phyloP scores from a whole-genome alignment of 371 early-diverging fungal genomes.

The Chytridium lagenaria region DNA sequence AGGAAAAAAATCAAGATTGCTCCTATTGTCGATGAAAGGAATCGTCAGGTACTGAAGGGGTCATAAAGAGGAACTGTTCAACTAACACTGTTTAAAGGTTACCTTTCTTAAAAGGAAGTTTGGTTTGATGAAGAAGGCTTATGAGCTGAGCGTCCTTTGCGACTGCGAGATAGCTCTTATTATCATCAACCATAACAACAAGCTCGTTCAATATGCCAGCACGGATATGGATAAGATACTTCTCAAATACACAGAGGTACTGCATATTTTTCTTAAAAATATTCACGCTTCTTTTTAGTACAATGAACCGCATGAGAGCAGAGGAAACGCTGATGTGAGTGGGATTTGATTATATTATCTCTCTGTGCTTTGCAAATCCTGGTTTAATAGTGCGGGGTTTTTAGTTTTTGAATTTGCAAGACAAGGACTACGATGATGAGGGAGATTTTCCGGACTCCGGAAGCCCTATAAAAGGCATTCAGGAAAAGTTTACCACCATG shows the following conservation, averaged over 20 bases:
- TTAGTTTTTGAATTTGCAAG: constrained; percentile 37
- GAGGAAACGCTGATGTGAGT: constrained; percentile 65
- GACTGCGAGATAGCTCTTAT: constrained; percentile 96
- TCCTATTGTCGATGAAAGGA: constrained; percentile 91
- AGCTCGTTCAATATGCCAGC: constrained; percentile 90
- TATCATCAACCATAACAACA: constrained; percentile 90
- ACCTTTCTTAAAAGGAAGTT: constrained; percentile 98
- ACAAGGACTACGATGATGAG: constrained; percentile 38
- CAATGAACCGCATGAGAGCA: constrained; percentile 70
- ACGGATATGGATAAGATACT: constrained; percentile 92
- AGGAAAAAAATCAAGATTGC: constrained; percentile 97
- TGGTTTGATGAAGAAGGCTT: constrained; percentile 99
- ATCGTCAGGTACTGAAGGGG: constrained; percentile 74
- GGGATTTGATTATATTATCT: neutral
- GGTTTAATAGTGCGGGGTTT: neutral
- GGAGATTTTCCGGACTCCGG: constrained; percentile 22
- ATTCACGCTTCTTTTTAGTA: constrained; percentile 45
- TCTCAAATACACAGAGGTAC: constrained; percentile 85
- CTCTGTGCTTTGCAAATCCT: neutral
- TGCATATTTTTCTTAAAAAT: neutral
- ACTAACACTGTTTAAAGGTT: constrained; percentile 59
- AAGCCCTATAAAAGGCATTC: neutral
- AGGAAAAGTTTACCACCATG: constrained; percentile 12
- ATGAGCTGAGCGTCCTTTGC: constrained; percentile 97
- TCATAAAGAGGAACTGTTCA: constrained; percentile 22